Evolutionary conservation across 2,329 filamentous ascomycete species (phyloP).

Genomic region (Ceratocystis lukuohia): DNA sequence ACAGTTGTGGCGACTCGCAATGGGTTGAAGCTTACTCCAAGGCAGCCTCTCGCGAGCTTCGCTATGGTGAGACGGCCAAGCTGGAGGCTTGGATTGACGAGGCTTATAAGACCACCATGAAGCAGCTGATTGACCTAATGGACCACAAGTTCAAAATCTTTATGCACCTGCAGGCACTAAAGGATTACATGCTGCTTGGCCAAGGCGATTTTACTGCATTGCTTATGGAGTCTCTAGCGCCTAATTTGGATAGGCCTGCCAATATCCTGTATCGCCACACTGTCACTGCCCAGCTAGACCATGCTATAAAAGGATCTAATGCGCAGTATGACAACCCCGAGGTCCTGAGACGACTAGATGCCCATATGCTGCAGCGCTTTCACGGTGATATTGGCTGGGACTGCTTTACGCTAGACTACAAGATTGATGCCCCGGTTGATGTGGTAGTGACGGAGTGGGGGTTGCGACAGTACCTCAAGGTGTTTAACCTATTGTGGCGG

Average conservation of each 20-base stretch:
- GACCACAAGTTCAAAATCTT: conserved; percentile 89
- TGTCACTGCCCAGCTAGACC: conserved; percentile 91
- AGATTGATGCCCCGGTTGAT: conserved; percentile 90
- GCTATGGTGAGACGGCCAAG: conserved; percentile 84
- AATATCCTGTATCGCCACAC: conserved; percentile 94
- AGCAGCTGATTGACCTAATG: conserved; percentile 84
- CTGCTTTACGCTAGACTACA: conserved; percentile 97
- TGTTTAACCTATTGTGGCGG: conserved; percentile 98
- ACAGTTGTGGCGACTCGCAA: conserved; percentile 81
- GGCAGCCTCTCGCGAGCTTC: conserved; percentile 76
- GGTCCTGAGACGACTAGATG: conserved; percentile 79
- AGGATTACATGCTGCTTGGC: conserved; percentile 86
- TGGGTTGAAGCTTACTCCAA: conserved; percentile 97
- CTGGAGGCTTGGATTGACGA: conserved; percentile 90
- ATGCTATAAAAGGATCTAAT: conserved; percentile 92
- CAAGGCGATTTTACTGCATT: conserved; percentile 96
- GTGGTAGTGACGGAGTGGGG: conserved; percentile 95
- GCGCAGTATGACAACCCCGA: conserved; percentile 91
- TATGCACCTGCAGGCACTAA: conserved; percentile 79
- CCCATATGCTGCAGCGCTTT: conserved; percentile 93
- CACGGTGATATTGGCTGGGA: conserved; percentile 98
- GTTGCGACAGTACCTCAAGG: conserved; percentile 90
- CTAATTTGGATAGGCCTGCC: conserved; percentile 88
- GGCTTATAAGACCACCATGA: conserved; percentile 97
- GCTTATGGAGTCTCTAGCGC: conserved; percentile 88